phyloP scores from a whole-genome alignment of 495 filamentous ascomycete species.

The Rhizodiscina lignyota region DNA sequence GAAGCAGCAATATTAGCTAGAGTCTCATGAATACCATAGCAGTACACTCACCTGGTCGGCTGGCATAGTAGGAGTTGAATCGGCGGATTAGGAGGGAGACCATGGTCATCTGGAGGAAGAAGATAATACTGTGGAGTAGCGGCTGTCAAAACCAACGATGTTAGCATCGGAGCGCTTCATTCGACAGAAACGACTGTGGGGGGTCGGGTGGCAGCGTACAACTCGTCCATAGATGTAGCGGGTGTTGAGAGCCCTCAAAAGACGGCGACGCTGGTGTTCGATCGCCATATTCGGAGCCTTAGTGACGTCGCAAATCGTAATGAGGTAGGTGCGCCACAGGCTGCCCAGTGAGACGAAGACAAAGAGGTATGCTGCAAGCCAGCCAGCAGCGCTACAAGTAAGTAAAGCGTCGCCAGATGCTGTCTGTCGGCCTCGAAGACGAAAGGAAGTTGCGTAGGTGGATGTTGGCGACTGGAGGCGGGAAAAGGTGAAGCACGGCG shows the following conservation, averaged over 20 bases:
- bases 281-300: slow-evolving; percentile 10
- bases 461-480: too few species aligned
- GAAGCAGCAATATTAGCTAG: too few species aligned
- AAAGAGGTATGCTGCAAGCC: too few species aligned
- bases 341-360: too few species aligned
- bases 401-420: too few species aligned
- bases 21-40: not conserved
- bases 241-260: slow-evolving; percentile 22
- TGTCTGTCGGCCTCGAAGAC: too few species aligned
- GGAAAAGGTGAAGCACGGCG: too few species aligned
- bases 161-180: slow-evolving; percentile 3
- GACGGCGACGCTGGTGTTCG: slow-evolving; percentile 15
- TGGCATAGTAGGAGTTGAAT: slow-evolving; percentile 85
- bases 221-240: slow-evolving; percentile 25
- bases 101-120: slow-evolving; percentile 76
- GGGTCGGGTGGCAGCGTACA: slow-evolving; percentile 10
- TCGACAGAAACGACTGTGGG: not conserved
- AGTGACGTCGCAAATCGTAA: too few species aligned
- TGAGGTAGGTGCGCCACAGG: too few species aligned
- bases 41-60: slow-evolving; percentile 52
- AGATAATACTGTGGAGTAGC: slow-evolving; percentile 67
- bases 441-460: too few species aligned
- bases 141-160: slow-evolving; percentile 39
- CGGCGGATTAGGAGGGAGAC: slow-evolving; percentile 65
- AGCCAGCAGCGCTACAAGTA: too few species aligned